phyloP scores from a whole-genome alignment of 176 grass and related monocot genomes.

The Musa schizocarpa region DNA sequence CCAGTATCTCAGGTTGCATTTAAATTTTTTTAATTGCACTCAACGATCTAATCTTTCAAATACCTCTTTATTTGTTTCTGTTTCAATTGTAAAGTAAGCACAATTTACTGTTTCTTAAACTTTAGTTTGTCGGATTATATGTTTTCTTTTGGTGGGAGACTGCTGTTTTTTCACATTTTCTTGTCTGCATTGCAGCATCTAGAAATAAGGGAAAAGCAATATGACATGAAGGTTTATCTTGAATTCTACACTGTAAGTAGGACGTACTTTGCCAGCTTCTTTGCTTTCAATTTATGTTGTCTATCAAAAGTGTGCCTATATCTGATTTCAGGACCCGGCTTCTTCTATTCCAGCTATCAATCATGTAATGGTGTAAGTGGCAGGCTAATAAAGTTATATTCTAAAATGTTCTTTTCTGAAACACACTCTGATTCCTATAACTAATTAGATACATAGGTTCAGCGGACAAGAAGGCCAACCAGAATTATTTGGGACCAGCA shows the following conservation, averaged over 20 bases:
- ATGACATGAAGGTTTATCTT: constrained; percentile 79
- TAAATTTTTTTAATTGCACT: too few species aligned
- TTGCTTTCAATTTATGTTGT: constrained; percentile 1
- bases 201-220: constrained; percentile 90
- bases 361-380: constrained; percentile 88
- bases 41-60: too few species aligned
- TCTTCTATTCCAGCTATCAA: constrained; percentile 37
- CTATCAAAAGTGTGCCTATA: background rate
- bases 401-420: constrained; percentile 16
- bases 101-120: background rate
- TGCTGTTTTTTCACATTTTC: background rate
- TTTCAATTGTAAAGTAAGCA: too few species aligned
- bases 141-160: background rate
- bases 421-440: constrained; percentile 9
- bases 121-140: background rate
- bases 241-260: constrained; percentile 76
- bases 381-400: constrained; percentile 1
- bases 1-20: too few species aligned
- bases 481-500: constrained; percentile 78
- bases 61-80: too few species aligned
- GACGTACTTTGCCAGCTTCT: constrained; percentile 9
- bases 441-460: constrained; percentile 74
- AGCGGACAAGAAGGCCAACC: constrained; percentile 41
- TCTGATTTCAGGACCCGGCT: constrained; percentile 44
- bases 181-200: constrained; percentile 41